Evolutionary conservation across 805 yeast species (phyloP).

Genomic region (Candida sphagnicola): DNA sequence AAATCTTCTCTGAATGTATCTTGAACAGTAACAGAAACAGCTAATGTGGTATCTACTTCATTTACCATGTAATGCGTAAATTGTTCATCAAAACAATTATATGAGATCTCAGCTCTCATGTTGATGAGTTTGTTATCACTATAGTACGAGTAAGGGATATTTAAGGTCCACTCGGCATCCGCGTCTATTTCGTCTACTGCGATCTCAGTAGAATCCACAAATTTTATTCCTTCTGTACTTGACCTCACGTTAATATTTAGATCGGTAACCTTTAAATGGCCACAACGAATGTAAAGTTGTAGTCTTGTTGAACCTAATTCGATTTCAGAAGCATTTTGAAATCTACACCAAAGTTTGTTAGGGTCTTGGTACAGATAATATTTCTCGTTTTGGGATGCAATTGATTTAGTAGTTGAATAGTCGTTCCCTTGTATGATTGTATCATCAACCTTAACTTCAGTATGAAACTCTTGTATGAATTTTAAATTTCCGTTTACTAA

Average conservation of each 20-base stretch:
- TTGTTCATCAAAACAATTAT: conserved; percentile 14
- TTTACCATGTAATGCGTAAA: conserved; percentile 21
- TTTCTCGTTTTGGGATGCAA: neutral
- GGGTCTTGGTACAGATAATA: conserved; percentile 13
- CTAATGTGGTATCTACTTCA: conserved; percentile 50
- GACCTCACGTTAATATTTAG: conserved; percentile 15
- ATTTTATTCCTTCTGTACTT: conserved; percentile 15
- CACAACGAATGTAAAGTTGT: conserved; percentile 23
- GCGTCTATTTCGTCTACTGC: conserved; percentile 7
- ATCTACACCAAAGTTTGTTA: conserved; percentile 23
- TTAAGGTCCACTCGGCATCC: conserved; percentile 15
- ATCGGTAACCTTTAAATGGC: conserved; percentile 26
- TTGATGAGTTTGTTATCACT: conserved; percentile 24
- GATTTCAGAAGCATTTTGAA: conserved; percentile 19
- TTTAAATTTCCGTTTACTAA: conserved; percentile 14
- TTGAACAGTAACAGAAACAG: conserved; percentile 73
- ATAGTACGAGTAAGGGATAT: conserved; percentile 28
- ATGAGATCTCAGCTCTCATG: conserved; percentile 17
- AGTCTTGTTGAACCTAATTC: conserved; percentile 26
- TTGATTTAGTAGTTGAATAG: neutral
- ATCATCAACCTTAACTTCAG: conserved; percentile 2
- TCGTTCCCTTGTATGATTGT: conserved; percentile 2
- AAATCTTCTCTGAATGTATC: conserved; percentile 61
- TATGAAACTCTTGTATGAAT: conserved; percentile 13
- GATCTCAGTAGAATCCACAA: conserved; percentile 5